phyloP scores from a whole-genome alignment of 108 stramenopile genomes.

The Cyclotella kingstonii region DNA sequence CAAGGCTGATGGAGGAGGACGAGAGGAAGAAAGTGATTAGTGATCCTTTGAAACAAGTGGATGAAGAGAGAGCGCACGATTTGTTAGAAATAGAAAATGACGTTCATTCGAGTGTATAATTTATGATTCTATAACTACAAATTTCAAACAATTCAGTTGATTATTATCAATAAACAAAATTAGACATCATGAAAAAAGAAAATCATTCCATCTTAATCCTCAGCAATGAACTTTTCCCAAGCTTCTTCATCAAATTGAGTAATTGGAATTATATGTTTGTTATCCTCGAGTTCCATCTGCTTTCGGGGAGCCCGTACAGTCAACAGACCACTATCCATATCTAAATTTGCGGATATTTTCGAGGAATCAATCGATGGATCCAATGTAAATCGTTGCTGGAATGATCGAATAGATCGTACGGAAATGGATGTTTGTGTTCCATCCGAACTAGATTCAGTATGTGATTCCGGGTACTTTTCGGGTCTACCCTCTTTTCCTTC shows the following conservation, averaged over 20 bases:
- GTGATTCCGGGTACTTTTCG: neutral
- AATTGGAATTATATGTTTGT: slow-evolving; percentile 29
- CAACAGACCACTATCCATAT: slow-evolving; percentile 55
- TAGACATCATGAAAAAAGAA: neutral
- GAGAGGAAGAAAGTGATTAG: slow-evolving; percentile 6
- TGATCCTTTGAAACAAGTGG: slow-evolving; percentile 10
- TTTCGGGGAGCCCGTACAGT: slow-evolving; percentile 52
- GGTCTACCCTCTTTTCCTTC: neutral
- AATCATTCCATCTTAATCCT: neutral
- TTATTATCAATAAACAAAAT: too few species aligned
- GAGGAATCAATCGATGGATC: slow-evolving; percentile 59
- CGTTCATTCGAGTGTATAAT: too few species aligned
- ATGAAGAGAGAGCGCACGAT: slow-evolving; percentile 5
- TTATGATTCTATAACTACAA: too few species aligned
- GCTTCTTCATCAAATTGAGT: slow-evolving; percentile 27
- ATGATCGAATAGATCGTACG: slow-evolving; percentile 23
- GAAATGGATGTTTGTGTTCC: too few species aligned
- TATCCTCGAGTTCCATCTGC: neutral
- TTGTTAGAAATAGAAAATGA: too few species aligned
- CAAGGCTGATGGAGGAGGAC: neutral
- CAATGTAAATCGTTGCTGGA: slow-evolving; percentile 55
- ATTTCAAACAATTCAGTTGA: too few species aligned
- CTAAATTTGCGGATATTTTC: slow-evolving; percentile 54
- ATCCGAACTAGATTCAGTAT: too few species aligned
- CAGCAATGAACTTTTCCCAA: slow-evolving; percentile 13